Evolutionary conservation across 352 stramenopile species (phyloP).

Genomic region (Chrysophaeum taylorii): DNA sequence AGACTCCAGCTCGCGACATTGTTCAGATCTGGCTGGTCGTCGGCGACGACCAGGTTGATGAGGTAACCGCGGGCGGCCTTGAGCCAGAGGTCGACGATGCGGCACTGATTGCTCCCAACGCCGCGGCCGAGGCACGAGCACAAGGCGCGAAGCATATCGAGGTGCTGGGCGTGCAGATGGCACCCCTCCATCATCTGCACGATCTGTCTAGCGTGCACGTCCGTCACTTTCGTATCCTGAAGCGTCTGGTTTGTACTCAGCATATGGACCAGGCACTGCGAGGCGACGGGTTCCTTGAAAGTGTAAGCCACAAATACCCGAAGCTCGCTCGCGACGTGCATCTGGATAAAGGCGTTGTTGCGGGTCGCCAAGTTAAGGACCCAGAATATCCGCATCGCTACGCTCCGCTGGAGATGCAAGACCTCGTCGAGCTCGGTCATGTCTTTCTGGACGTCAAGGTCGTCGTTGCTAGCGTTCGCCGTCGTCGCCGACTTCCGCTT

Average conservation of each 20-base stretch:
- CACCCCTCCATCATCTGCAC: conserved; percentile 29
- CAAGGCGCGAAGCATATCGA: conserved; percentile 25
- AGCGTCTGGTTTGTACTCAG: conserved; percentile 26
- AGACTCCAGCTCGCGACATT: not conserved
- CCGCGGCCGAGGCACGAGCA: conserved; percentile 27
- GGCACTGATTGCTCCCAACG: conserved; percentile 29
- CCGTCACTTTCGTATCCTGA: conserved; percentile 30
- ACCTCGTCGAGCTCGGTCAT: conserved; percentile 5
- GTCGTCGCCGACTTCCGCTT: not conserved
- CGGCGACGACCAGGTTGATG: conserved; percentile 3
- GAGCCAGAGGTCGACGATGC: conserved; percentile 26
- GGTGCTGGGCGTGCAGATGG: conserved; percentile 29
- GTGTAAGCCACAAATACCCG: conserved; percentile 22
- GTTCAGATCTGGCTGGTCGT: conserved; percentile 3
- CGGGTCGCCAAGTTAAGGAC: conserved; percentile 25
- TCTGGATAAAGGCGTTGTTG: conserved; percentile 29
- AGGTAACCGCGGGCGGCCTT: not conserved
- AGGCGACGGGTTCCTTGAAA: conserved; percentile 10
- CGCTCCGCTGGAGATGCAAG: not conserved
- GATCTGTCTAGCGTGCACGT: conserved; percentile 24
- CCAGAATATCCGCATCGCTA: conserved; percentile 19
- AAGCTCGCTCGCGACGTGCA: conserved; percentile 29
- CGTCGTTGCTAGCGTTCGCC: not conserved
- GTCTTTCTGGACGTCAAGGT: conserved; percentile 1
- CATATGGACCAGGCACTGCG: conserved; percentile 26